phyloP scores from a whole-genome alignment of 306 rosid genomes.

The Astragalus membranaceus region DNA sequence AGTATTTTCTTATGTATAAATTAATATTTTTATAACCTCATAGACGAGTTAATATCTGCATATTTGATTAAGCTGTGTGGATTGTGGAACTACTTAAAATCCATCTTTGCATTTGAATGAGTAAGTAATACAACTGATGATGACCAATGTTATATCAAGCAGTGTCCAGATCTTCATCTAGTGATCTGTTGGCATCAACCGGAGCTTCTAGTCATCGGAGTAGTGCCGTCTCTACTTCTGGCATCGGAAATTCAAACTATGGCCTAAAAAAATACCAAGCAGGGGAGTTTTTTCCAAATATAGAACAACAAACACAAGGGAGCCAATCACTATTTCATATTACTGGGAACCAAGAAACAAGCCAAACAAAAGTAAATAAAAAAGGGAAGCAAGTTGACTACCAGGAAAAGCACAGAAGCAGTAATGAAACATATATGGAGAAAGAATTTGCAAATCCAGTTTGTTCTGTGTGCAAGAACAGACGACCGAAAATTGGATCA shows the following conservation, averaged over 20 bases:
- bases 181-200: slow-evolving; percentile 6
- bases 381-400: neutral
- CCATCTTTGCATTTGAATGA: neutral
- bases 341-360: slow-evolving; percentile 14
- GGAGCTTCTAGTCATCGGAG: slow-evolving; percentile 12
- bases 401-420: neutral
- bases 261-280: neutral
- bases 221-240: slow-evolving; percentile 5
- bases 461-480: slow-evolving; percentile 55
- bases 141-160: slow-evolving; percentile 8
- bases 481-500: slow-evolving; percentile 46
- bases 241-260: neutral
- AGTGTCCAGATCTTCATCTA: slow-evolving; percentile 35
- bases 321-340: slow-evolving; percentile 19
- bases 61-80: neutral
- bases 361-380: slow-evolving; percentile 1
- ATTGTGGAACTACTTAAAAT: neutral
- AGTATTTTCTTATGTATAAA: slow-evolving; percentile 3
- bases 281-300: slow-evolving; percentile 3
- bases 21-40: no score
- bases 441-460: slow-evolving; percentile 32
- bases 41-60: no score
- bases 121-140: neutral
- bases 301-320: slow-evolving; percentile 26
- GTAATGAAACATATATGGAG: slow-evolving; percentile 16